Evolutionary conservation across 768 basidiomycete genomes (phyloP).

Genomic region (Podaxis sp.): DNA sequence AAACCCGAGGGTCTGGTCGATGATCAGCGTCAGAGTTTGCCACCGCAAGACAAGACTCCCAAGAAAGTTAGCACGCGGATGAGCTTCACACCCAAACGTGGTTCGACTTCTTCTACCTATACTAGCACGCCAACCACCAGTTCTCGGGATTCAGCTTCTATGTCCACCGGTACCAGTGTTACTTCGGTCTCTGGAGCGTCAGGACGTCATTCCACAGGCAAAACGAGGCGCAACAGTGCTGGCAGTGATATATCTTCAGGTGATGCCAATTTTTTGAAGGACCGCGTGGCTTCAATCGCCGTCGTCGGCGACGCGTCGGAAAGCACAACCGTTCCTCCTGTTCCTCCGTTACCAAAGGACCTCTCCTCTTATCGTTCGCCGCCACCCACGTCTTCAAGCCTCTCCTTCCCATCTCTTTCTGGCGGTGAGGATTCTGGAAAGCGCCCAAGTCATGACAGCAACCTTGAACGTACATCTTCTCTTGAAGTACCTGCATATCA

Average conservation of each 20-base stretch:
- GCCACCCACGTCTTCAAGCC: slow-evolving; percentile 51
- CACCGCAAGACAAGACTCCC: slow-evolving; percentile 55
- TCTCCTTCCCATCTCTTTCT: slow-evolving; percentile 44
- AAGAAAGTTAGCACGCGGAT: slow-evolving; percentile 68
- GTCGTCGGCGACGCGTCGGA: slow-evolving; percentile 57
- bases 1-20: slow-evolving; percentile 15
- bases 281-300: slow-evolving; percentile 61
- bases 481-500: slow-evolving; percentile 44
- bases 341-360: slow-evolving; percentile 91
- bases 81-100: slow-evolving; percentile 82
- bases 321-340: slow-evolving; percentile 76
- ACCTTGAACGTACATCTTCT: slow-evolving; percentile 43
- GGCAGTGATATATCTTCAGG: slow-evolving; percentile 82
- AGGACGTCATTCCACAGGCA: slow-evolving; percentile 65
- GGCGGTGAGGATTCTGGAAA: slow-evolving; percentile 38
- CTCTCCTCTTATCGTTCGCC: slow-evolving; percentile 74
- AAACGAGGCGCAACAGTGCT: slow-evolving; percentile 74
- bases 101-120: slow-evolving; percentile 85
- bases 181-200: slow-evolving; percentile 74
- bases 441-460: slow-evolving; percentile 38
- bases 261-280: slow-evolving; percentile 60
- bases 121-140: slow-evolving; percentile 74
- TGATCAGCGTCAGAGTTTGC: slow-evolving; percentile 16
- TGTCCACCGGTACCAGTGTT: slow-evolving; percentile 72
- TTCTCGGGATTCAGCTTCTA: slow-evolving; percentile 82